Conservation (phyloP, 306 rosid genomes). For the Psophocarpus tetragonolobus region DNA sequence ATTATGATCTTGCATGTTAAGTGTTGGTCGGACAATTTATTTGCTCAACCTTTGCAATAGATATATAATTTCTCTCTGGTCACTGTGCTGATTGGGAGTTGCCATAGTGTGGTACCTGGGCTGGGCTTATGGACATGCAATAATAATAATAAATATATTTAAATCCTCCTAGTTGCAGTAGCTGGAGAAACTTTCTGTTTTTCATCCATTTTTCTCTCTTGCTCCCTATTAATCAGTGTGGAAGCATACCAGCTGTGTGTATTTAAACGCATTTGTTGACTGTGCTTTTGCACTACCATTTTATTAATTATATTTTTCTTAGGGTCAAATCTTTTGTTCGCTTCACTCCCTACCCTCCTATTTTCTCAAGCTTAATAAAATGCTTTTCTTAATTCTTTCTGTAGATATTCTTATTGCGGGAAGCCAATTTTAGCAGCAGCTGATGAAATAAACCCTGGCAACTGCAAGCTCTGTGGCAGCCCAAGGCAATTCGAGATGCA, state of each 20-base stretch:
- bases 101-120: not conserved
- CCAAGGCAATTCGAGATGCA: constrained; percentile 84
- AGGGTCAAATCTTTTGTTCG: not conserved
- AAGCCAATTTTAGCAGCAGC: constrained; percentile 67
- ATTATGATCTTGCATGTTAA: not conserved
- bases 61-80: not conserved
- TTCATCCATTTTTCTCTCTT: constrained; percentile 15
- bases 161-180: not conserved
- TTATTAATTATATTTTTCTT: not conserved
- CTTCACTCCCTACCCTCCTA: not conserved
- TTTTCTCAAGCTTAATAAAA: not conserved
- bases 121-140: not conserved
- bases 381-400: not conserved
- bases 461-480: constrained; percentile 69
- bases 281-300: not conserved
- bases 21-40: not conserved
- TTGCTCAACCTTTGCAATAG: not conserved
- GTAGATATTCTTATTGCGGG: constrained; percentile 78
- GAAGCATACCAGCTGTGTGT: not conserved
- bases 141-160: not conserved
- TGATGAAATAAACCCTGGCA: constrained; percentile 60
- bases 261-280: not conserved
- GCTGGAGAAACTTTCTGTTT: constrained; percentile 9
- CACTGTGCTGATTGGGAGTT: constrained; percentile 14
- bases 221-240: constrained; percentile 9